Percentiles rank a stretch among this genome's conserved stretches.
Conservation (phyloP, 257 asterid genomes). For the Ligustrum vulgare region DNA sequence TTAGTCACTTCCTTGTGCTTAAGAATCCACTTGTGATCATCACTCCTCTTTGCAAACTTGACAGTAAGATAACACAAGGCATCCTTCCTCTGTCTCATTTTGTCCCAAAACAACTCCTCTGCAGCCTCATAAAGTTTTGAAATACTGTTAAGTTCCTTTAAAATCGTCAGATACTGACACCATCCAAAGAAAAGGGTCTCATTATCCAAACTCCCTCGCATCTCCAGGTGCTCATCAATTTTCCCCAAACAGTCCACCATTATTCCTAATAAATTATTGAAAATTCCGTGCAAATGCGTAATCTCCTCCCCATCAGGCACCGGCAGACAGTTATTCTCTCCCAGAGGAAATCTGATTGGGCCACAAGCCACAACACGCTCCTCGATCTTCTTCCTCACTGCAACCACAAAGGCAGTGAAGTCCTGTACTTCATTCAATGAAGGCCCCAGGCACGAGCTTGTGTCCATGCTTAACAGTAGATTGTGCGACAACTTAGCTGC, state of each 20-base stretch:
- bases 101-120: slow-evolving; percentile 64
- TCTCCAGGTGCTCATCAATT: slow-evolving; percentile 47
- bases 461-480: slow-evolving; percentile 36
- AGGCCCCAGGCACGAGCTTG: slow-evolving; percentile 31
- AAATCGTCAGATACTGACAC: slow-evolving; percentile 59
- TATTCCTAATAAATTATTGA: slow-evolving; percentile 49
- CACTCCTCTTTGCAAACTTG: slow-evolving; percentile 64
- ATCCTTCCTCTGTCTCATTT: slow-evolving; percentile 53
- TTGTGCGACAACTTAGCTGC: slow-evolving; percentile 46
- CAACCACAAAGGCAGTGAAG: slow-evolving; percentile 50
- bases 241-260: slow-evolving; percentile 52
- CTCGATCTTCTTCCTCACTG: slow-evolving; percentile 39
- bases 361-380: slow-evolving; percentile 25
- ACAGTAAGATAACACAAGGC: slow-evolving; percentile 64
- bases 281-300: slow-evolving; percentile 37
- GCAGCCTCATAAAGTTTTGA: slow-evolving; percentile 57
- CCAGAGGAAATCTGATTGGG: slow-evolving; percentile 38
- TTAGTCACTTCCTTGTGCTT: slow-evolving; percentile 71
- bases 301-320: slow-evolving; percentile 41
- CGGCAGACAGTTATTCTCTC: slow-evolving; percentile 30
- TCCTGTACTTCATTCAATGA: slow-evolving; percentile 47
- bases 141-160: slow-evolving; percentile 65
- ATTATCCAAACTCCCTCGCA: slow-evolving; percentile 33
- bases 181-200: slow-evolving; percentile 43
- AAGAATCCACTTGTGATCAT: slow-evolving; percentile 74